These are phyloP conservation scores for Nematodospora anomalae DNA, from an alignment of 1,139 yeast species.

Conservation along the genomic window DNA sequence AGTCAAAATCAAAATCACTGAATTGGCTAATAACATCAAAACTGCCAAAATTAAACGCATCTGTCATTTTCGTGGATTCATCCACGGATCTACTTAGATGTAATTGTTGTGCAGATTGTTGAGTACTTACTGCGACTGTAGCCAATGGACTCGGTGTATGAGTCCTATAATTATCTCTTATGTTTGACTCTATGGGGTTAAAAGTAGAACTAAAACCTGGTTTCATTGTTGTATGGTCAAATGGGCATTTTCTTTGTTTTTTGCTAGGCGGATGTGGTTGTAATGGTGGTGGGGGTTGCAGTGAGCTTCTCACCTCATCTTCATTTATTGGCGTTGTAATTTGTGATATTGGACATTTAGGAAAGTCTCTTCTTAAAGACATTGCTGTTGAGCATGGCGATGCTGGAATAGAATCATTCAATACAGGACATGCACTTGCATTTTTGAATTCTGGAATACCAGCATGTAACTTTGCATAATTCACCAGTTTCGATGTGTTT, in stretches of 20 bases:
- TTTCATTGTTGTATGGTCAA: slow-evolving; percentile 28
- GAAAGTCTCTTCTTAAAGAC: slow-evolving; percentile 13
- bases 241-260: slow-evolving; percentile 31
- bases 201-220: slow-evolving; percentile 19
- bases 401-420: slow-evolving; percentile 9
- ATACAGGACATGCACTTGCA: slow-evolving; percentile 13
- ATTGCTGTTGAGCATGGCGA: slow-evolving; percentile 5
- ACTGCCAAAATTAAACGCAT: slow-evolving; percentile 1
- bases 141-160: slow-evolving; percentile 12
- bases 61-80: slow-evolving; percentile 1
- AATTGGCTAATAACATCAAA: slow-evolving; percentile 16
- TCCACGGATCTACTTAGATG: neutral
- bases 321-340: slow-evolving; percentile 26
- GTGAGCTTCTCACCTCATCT: slow-evolving; percentile 13
- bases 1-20: slow-evolving; percentile 32
- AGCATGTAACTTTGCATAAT: slow-evolving; percentile 38
- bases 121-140: slow-evolving; percentile 5
- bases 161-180: slow-evolving; percentile 19
- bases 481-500: slow-evolving; percentile 30
- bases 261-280: slow-evolving; percentile 2
- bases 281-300: slow-evolving; percentile 5
- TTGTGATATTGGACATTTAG: slow-evolving; percentile 34
- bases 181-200: slow-evolving; percentile 27
- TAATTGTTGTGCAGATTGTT: slow-evolving; percentile 1
- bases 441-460: slow-evolving; percentile 31